Evolutionary conservation across 1,284 basidiomycete genomes (phyloP).

Genomic region (Sporisorium iseilematis-ciliati): DNA sequence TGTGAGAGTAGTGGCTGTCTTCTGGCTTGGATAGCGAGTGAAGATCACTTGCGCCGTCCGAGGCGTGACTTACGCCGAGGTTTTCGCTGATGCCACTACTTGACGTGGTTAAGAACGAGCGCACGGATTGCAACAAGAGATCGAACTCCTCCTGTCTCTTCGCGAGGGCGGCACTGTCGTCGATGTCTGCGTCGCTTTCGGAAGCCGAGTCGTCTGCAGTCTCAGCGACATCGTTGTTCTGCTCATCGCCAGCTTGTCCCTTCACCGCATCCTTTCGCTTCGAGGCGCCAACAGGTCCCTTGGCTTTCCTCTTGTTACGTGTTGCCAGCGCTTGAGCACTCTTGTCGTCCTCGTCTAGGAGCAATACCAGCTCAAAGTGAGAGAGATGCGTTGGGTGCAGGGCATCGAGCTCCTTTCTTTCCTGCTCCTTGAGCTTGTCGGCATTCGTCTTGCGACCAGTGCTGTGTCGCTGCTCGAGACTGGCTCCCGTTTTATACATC

Average conservation of each 20-base stretch:
- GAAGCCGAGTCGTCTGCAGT: slow-evolving; percentile 26
- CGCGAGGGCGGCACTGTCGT: slow-evolving; percentile 18
- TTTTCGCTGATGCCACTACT: not conserved
- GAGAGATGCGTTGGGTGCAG: slow-evolving; percentile 33
- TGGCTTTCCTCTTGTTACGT: slow-evolving; percentile 24
- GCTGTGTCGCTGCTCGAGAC: slow-evolving; percentile 52
- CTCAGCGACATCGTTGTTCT: not conserved
- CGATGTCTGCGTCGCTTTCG: slow-evolving; percentile 32
- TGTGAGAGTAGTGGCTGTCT: slow-evolving; percentile 46
- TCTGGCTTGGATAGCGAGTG: slow-evolving; percentile 34
- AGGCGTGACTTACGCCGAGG: not conserved
- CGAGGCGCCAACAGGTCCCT: slow-evolving; percentile 5
- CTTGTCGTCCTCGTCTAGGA: slow-evolving; percentile 34
- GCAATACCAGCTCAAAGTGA: slow-evolving; percentile 33
- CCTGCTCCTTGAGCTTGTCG: slow-evolving; percentile 50
- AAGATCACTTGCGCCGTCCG: slow-evolving; percentile 17
- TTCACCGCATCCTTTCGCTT: slow-evolving; percentile 19
- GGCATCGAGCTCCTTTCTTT: slow-evolving; percentile 37
- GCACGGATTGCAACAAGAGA: slow-evolving; percentile 13
- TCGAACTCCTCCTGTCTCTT: slow-evolving; percentile 19
- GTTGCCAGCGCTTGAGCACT: not conserved
- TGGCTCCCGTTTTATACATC: slow-evolving; percentile 51
- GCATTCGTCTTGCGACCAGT: slow-evolving; percentile 54
- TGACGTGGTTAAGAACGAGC: slow-evolving; percentile 15
- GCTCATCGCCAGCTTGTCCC: slow-evolving; percentile 4